Evolutionary conservation across 176 grass and related monocot species (phyloP).

Genomic region (Juncus inflexus): DNA sequence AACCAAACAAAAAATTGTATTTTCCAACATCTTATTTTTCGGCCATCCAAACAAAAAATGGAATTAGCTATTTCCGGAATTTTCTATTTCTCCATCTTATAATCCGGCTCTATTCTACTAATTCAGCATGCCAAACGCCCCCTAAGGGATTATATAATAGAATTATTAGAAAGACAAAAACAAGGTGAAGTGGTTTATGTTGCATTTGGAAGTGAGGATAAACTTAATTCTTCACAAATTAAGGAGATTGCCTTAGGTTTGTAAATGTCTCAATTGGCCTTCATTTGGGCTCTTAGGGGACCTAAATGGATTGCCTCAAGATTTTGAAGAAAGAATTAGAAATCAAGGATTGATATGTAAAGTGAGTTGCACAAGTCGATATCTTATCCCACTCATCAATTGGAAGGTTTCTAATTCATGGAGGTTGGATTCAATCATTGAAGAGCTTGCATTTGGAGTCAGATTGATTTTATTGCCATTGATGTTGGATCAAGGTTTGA

Average conservation of each 20-base stretch:
- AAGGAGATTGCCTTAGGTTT: slow-evolving; percentile 43
- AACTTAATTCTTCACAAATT: slow-evolving; percentile 34
- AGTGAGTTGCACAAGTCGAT: slow-evolving; percentile 45
- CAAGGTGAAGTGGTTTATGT: slow-evolving; percentile 43
- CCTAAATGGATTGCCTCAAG: slow-evolving; percentile 18
- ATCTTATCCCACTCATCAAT: slow-evolving; percentile 43
- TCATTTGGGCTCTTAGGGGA: slow-evolving; percentile 54
- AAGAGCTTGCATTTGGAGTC: slow-evolving; percentile 39
- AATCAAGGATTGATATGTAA: slow-evolving; percentile 28
- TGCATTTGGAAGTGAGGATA: slow-evolving; percentile 63
- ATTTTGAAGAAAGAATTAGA: slow-evolving; percentile 28
- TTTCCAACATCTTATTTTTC: no score
- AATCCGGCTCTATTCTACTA: no score
- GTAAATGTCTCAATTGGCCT: slow-evolving; percentile 38
- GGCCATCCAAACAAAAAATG: no score
- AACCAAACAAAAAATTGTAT: no score
- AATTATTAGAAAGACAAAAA: slow-evolving; percentile 39
- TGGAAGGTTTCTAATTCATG: slow-evolving; percentile 52
- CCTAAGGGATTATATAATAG: not conserved
- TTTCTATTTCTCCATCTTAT: no score
- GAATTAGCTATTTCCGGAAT: no score
- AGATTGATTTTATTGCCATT: slow-evolving; percentile 46
- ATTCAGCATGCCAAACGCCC: no score
- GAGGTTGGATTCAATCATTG: slow-evolving; percentile 45
- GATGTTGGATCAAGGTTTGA: slow-evolving; percentile 61